Conservation (phyloP, 1,139 yeast species). For the Yamadazyma songkhlaensis region DNA sequence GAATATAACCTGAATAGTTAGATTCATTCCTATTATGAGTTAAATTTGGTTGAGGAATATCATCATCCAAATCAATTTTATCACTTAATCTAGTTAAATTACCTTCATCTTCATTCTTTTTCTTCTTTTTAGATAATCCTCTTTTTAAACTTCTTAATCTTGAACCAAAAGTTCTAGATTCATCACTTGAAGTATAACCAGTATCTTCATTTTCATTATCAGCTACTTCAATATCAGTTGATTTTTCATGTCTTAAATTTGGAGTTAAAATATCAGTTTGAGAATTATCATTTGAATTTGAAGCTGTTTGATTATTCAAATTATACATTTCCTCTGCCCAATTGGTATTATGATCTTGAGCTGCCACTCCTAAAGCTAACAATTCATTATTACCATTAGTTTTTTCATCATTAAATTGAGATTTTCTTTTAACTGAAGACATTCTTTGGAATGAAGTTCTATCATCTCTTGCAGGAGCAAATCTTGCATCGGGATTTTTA, state of each 20-base stretch:
- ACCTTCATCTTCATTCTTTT: constrained; percentile 11
- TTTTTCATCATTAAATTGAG: constrained; percentile 10
- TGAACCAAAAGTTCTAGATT: constrained; percentile 17
- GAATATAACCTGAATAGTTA: constrained; percentile 21
- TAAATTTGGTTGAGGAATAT: constrained; percentile 12
- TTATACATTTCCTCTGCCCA: constrained; percentile 69
- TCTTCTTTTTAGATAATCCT: constrained; percentile 24
- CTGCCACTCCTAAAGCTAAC: constrained; percentile 63
- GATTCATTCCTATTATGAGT: constrained; percentile 30
- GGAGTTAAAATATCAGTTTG: constrained; percentile 24
- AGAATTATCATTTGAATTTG: constrained; percentile 12
- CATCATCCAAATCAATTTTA: constrained; percentile 18
- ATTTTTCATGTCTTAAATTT: constrained; percentile 18
- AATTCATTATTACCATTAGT: constrained; percentile 49
- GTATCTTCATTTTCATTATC: constrained; percentile 8
- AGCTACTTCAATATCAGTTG: constrained; percentile 9
- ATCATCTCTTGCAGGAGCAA: constrained; percentile 81
- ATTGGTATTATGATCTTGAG: constrained; percentile 65
- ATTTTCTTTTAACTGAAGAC: constrained; percentile 33
- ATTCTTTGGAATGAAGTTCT: constrained; percentile 76
- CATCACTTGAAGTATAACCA: constrained; percentile 12
- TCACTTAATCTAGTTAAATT: constrained; percentile 35
- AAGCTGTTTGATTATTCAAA: constrained; percentile 35
- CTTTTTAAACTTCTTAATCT: constrained; percentile 20
- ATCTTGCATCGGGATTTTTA: constrained; percentile 79